Base-by-base conservation (phyloP, 169 alveolate genomes). In the Plasmodium knowlesi region DNA sequence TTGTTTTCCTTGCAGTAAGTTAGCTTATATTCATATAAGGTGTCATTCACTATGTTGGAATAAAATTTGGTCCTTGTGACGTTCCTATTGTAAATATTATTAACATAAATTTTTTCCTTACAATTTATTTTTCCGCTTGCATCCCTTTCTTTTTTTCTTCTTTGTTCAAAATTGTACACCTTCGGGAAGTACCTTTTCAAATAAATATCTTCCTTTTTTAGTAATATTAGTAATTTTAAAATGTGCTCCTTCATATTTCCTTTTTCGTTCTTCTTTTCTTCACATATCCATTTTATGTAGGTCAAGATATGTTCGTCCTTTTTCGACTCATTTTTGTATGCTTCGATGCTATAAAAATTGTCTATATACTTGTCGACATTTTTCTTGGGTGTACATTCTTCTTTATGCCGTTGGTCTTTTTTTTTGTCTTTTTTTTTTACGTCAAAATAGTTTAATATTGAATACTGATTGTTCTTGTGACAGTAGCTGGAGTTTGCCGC, bases 21-120 rank as follows among this genome's bases (percentile, higher is more conserved):
- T 57, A 82, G 10, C 83, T 91, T 91, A 41, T 91, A 91, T 82
- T 91, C 95, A 72, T 91, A 91, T 12, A 91, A 81, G n/a, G 70
- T 37, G 72, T 53, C 76, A 81, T 91, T 91, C 71, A 67, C 46
- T 46, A 91, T 53, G 46, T 50, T 81, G 39, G 89, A 37, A 19
- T 28, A 54, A 41, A 78, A 88, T 41, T 88, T 74, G 8, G 32
- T 61, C 54, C 53, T 57, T 88, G 22, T 74, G 41, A 88, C 19
- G 8, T 88, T 76, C 74, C 67, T 88, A 32, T 91, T 91, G 76
- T 91, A 91, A 43, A 91, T 91, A 82, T 91, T 91, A 61, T 91
- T 91, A 70, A 91, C 76, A 37, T 82, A 91, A 71, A 91, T 81
- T 50, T 91, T 80, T 82, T 91, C 85, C 6, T 73, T 30, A 19